Base-by-base conservation (phyloP, 2,329 filamentous ascomycete genomes). In the Trichoderma sp. region DNA sequence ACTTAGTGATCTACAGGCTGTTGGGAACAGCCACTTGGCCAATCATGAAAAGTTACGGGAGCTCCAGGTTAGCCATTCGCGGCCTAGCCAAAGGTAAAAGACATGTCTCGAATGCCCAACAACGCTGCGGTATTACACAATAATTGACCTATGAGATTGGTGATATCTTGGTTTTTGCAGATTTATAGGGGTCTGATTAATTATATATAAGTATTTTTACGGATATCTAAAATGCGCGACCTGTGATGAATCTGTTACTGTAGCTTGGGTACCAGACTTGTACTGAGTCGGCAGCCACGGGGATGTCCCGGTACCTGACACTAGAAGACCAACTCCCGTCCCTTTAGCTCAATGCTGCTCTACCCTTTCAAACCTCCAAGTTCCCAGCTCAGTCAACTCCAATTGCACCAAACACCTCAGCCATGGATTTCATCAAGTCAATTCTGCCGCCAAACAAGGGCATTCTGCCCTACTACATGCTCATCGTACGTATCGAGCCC, bases 391-490 rank as follows among this genome's bases (percentile, higher is more conserved):
- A 30, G 56, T 30, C 34, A 28, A 6, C 12, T 26, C 1, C 32
- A 26, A 36, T 34, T 43, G 32, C 34, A 11, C 30, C 34, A 14
- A 57, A 39, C n/a, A 21, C 32, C 3, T 58, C 51, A 43, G 62
- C 63, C 68, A 87, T 89, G 86, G 85, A 87, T 43, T 73, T 80
- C 2, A 53, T 88, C 70, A 79, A 82, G 71, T 77, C 80, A 26
- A 81, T 84, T 61, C 84, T 87, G 30, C 86, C 87, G 4, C 78
- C 80, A 2, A 82, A 84, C 62, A 84, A 88, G 77, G 88, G 88
- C 73, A 82, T 87, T 73, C 76, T 90, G 71, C 88, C 88, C 28
- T 89, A 88, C 76, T 90, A 89, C 77, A 87, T 90, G 80, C 81
- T 89, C 70, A 77, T 87, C 62, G 88, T 89, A 82, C 75, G 86